Percentiles rank a stretch among this genome's conserved stretches.
phyloP scores from a whole-genome alignment of 208 protist genomes.

The Leptomonas pyrrhocoris region DNA sequence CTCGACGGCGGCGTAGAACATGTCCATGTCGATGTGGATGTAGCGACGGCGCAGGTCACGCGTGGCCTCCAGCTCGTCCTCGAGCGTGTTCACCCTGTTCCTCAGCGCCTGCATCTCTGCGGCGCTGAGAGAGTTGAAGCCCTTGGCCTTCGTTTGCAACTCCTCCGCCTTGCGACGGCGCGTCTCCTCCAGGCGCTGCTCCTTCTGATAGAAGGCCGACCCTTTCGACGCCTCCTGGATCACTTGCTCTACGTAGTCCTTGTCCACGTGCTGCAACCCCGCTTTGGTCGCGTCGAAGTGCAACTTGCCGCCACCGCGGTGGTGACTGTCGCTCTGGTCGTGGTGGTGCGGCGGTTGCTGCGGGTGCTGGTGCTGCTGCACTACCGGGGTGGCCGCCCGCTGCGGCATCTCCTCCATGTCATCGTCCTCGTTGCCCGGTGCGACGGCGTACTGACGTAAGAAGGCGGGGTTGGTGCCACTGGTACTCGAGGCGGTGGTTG shows the following conservation, averaged over 20 bases:
- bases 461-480: background rate
- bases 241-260: conserved; percentile 79
- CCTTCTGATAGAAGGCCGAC: conserved; percentile 80
- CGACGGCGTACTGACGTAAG: conserved; percentile 8
- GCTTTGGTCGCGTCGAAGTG: conserved; percentile 82
- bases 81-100: conserved; percentile 52
- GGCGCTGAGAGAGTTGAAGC: conserved; percentile 48
- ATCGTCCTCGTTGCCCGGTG: conserved; percentile 14
- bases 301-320: conserved; percentile 53
- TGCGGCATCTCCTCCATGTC: background rate
- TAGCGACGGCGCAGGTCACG: conserved; percentile 72
- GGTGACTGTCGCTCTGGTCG: conserved; percentile 5
- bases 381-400: background rate
- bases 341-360: conserved; percentile 15
- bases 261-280: conserved; percentile 80
- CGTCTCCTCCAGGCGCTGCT: conserved; percentile 65
- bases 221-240: conserved; percentile 80
- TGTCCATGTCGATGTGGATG: conserved; percentile 94
- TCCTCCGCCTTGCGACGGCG: conserved; percentile 57
- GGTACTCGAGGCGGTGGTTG: background rate
- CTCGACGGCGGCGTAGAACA: conserved; percentile 93
- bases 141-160: conserved; percentile 58
- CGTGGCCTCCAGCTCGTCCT: conserved; percentile 65
- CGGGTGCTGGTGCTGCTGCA: background rate
- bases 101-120: conserved; percentile 50